phyloP scores from a whole-genome alignment of 306 rosid species.

The Malus fusca region DNA sequence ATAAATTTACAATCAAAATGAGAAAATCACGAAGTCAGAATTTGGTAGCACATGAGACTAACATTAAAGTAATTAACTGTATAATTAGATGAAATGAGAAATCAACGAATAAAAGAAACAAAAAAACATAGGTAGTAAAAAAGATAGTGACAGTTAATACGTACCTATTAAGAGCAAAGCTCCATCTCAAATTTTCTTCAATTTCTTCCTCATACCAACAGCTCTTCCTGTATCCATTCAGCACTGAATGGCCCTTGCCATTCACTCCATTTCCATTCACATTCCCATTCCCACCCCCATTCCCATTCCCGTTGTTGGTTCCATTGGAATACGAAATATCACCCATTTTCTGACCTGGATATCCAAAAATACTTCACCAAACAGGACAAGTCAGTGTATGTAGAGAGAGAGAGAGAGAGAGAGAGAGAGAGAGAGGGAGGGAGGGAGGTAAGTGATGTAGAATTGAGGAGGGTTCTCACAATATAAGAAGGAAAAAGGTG shows the following conservation, averaged over 20 bases:
- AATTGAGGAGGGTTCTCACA: constrained; percentile 25
- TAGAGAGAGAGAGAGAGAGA: constrained; percentile 1
- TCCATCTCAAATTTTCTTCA: constrained; percentile 92
- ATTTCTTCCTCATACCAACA: constrained; percentile 99
- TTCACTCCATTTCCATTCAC: constrained; percentile 46
- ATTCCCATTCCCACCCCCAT: constrained; percentile 40
- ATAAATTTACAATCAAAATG: not conserved
- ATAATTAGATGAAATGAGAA: not conserved
- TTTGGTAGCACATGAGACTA: too few species aligned
- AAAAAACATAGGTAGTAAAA: not conserved
- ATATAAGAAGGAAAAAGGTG: constrained; percentile 33
- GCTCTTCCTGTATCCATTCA: constrained; percentile 82
- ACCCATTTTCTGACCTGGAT: constrained; percentile 37
- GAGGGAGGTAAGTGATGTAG: constrained; percentile 11
- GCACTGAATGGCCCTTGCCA: constrained; percentile 42
- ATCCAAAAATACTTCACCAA: not conserved
- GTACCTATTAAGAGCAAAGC: constrained; percentile 92
- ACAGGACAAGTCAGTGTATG: not conserved
- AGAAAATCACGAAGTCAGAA: not conserved
- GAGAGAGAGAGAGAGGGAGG: not conserved
- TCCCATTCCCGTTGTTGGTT: constrained; percentile 38
- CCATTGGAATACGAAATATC: constrained; percentile 61
- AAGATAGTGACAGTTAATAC: too few species aligned
- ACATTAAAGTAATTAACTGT: too few species aligned
- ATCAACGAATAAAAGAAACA: too few species aligned